Base-by-base conservation (phyloP, 2,329 filamentous ascomycete genomes). In the Penicillium sp. region DNA sequence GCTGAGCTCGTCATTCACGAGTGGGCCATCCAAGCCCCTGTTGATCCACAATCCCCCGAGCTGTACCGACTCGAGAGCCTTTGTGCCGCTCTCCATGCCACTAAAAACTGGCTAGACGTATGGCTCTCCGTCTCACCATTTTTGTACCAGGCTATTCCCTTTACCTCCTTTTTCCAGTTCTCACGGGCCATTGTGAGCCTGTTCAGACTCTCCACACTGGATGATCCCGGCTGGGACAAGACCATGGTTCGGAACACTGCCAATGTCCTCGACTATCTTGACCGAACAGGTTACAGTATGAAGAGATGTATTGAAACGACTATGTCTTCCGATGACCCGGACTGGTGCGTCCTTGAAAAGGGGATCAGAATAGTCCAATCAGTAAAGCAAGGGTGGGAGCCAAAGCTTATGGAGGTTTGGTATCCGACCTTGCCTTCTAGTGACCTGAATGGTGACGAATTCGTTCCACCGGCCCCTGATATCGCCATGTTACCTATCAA, bases 151-250 rank as follows among this genome's bases (percentile, higher is more conserved):
- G 54, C 50, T 15, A 27, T 66, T 8, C 54, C 64, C 2, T 67
- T 66, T 33, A 55, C 59, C 1, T 45, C 67, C 2, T 67, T 62
- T 51, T 65, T 61, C 33, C 65, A 69, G 45, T 64, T 67, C 29
- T 54, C 58, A 2, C 56, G 63, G 14, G 55, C 54, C 20, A 46
- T 69, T 7, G 51, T 67, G 35, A 58, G 49, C 29, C 46, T 69
- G 8, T 67, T 60, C 52, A 62, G 57, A 33, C 63, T 69, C 15
- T 62, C 58, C 29, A 58, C 54, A 3, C 43, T 69, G 20, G 65
- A 69, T 4, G 65, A 69, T 45, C 67, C 66, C 11, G 53, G 58
- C 25, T 69, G 67, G 67, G 66, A 68, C 27, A 61, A 50, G 31
- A 58, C 27, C 9, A 49, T 65, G 51, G 65, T 69, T 6, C 62